A percentile compares a stretch with the other conserved stretches of the same genome.
These are phyloP conservation scores for Macrophomina phaseolina DNA, from an alignment of 2,329 filamentous ascomycete genomes.

Conservation along the genomic window DNA sequence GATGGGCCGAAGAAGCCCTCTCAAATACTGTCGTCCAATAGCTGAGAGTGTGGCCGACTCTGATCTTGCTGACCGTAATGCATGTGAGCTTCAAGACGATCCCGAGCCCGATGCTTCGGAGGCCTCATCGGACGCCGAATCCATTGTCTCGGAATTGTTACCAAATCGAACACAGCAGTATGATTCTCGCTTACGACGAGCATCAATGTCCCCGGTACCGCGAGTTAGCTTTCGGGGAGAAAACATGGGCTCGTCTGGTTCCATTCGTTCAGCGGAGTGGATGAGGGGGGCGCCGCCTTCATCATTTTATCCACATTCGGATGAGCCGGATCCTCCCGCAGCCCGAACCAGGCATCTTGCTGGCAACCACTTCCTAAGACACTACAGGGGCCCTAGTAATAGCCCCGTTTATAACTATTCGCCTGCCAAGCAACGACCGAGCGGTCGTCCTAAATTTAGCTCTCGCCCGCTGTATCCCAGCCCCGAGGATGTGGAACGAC, in stretches of 20 bases:
- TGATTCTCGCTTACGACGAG: not conserved
- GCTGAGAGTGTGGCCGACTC: not conserved
- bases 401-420: not conserved
- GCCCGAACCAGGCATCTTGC: constrained; percentile 1
- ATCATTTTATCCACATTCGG: constrained; percentile 12
- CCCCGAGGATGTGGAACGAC: not conserved
- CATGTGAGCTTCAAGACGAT: not conserved
- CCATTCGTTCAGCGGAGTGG: constrained; percentile 8
- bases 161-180: not conserved
- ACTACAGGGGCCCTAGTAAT: not conserved
- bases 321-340: constrained; percentile 1
- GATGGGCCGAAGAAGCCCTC: no score
- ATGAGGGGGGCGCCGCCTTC: constrained; percentile 6
- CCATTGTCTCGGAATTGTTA: not conserved
- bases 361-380: not conserved
- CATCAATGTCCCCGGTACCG: not conserved
- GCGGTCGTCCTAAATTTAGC: not conserved
- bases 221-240: not conserved
- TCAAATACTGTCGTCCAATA: not conserved
- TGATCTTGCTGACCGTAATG: not conserved
- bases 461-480: not conserved
- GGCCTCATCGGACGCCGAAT: constrained; percentile 15
- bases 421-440: not conserved
- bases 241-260: not conserved
- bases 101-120: not conserved